These are phyloP conservation scores for Fabrea salina DNA, from an alignment of 169 alveolate species.

Conservation along the genomic window DNA sequence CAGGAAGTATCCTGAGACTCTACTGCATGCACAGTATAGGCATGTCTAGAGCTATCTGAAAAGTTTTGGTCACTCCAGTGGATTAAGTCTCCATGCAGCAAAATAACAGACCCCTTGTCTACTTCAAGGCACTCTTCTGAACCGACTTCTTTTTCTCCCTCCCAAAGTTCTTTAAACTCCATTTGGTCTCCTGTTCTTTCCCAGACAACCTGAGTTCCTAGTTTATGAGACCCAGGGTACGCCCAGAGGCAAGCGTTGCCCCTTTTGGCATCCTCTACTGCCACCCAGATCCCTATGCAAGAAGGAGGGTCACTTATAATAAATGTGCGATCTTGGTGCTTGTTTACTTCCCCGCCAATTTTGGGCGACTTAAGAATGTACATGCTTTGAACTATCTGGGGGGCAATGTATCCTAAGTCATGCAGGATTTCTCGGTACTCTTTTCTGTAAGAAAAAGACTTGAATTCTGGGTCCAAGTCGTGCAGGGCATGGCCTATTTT, in stretches of 20 bases:
- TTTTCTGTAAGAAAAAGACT: constrained; percentile 48
- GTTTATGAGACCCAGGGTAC: constrained; percentile 62
- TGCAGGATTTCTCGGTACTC: constrained; percentile 36
- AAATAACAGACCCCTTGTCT: constrained; percentile 52
- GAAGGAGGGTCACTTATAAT: constrained; percentile 56
- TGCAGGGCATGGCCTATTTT: constrained; percentile 78
- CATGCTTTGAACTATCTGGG: constrained; percentile 61
- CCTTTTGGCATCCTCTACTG: constrained; percentile 64
- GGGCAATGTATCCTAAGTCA: constrained; percentile 44
- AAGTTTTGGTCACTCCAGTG: constrained; percentile 63
- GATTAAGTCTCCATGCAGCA: constrained; percentile 60
- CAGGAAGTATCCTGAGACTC: constrained; percentile 25
- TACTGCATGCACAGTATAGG: constrained; percentile 64
- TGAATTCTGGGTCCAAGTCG: constrained; percentile 65
- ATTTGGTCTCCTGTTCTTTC: constrained; percentile 33
- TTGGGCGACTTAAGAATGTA: constrained; percentile 67
- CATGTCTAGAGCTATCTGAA: constrained; percentile 62
- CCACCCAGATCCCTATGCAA: constrained; percentile 77
- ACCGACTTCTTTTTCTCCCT: constrained; percentile 18
- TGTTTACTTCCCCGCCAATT: constrained; percentile 68
- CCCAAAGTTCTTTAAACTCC: constrained; percentile 27
- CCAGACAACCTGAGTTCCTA: constrained; percentile 43
- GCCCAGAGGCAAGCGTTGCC: constrained; percentile 72
- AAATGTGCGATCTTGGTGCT: constrained; percentile 71
- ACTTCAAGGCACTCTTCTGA: constrained; percentile 59